Percentiles rank a stretch among this genome's conserved stretches.
Evolutionary conservation across 805 yeast species (phyloP).

Genomic region (Candida saitoana): DNA sequence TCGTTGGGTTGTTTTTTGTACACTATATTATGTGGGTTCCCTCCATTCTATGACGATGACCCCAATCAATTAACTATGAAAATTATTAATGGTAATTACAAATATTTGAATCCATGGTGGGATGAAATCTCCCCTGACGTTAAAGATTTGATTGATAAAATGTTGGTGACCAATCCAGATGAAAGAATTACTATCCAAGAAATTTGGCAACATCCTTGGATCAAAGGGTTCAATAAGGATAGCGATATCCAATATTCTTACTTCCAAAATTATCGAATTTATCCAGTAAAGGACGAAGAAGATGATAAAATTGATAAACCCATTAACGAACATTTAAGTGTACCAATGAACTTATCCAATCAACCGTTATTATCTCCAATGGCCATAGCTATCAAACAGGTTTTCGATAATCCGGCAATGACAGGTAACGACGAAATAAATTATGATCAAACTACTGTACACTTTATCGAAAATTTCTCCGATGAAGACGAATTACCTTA

Average conservation of each 20-base stretch:
- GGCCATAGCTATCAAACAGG: constrained; percentile 39
- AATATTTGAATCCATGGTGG: constrained; percentile 85
- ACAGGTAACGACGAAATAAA: constrained; percentile 10
- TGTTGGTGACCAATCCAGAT: constrained; percentile 66
- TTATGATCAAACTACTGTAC: constrained; percentile 12
- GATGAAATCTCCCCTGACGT: constrained; percentile 74
- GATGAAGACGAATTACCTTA: constrained; percentile 5
- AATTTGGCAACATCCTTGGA: constrained; percentile 70
- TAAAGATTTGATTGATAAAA: constrained; percentile 59
- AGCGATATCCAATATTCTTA: constrained; percentile 1
- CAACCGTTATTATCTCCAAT: constrained; percentile 28
- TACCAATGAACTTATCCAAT: constrained; percentile 1
- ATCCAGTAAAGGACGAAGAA: constrained; percentile 5
- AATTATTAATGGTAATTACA: constrained; percentile 66
- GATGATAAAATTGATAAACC: constrained; percentile 10
- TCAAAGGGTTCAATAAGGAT: constrained; percentile 13
- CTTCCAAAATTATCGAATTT: constrained; percentile 6
- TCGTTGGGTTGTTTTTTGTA: constrained; percentile 69
- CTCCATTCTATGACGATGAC: constrained; percentile 74
- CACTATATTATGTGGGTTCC: constrained; percentile 68
- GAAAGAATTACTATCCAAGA: constrained; percentile 66
- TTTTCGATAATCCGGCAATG: constrained; percentile 44
- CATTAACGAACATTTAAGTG: constrained; percentile 9
- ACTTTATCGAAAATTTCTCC: constrained; percentile 20
- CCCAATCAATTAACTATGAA: constrained; percentile 58